Evolutionary conservation across 2,329 filamentous ascomycete genomes (phyloP).

Genomic region (Lasiodiplodia sp.): DNA sequence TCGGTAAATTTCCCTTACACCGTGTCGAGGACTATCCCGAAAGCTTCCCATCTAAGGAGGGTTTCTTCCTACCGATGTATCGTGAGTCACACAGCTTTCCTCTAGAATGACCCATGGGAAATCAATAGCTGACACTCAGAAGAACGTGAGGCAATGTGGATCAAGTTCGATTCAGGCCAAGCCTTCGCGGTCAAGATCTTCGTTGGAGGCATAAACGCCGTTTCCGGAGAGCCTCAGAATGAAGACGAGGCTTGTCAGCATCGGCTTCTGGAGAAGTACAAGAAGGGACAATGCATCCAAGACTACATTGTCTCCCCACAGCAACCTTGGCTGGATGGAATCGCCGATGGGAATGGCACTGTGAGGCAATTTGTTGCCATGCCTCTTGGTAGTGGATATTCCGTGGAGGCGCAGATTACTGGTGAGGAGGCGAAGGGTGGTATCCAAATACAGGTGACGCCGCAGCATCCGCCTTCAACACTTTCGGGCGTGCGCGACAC

Average conservation of each 20-base stretch:
- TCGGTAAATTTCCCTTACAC: background rate
- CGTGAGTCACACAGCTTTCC: background rate
- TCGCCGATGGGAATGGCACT: constrained; percentile 43
- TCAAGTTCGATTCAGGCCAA: background rate
- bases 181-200: constrained; percentile 48
- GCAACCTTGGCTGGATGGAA: constrained; percentile 54
- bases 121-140: background rate
- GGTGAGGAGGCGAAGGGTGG: constrained; percentile 51
- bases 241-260: constrained; percentile 35
- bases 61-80: background rate
- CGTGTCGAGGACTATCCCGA: background rate
- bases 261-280: constrained; percentile 37
- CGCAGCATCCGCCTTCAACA: background rate
- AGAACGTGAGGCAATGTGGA: background rate
- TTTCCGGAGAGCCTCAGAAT: constrained; percentile 45
- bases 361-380: constrained; percentile 60
- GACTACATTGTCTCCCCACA: constrained; percentile 53
- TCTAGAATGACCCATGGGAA: too few species aligned
- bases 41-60: background rate
- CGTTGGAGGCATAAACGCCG: constrained; percentile 50
- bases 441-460: constrained; percentile 47
- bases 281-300: constrained; percentile 41
- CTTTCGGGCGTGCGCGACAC: too few species aligned
- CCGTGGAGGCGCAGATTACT: constrained; percentile 56
- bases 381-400: constrained; percentile 52